These are phyloP conservation scores for Turnera subulata DNA, from an alignment of 345 rosid species.

Conservation along the genomic window DNA sequence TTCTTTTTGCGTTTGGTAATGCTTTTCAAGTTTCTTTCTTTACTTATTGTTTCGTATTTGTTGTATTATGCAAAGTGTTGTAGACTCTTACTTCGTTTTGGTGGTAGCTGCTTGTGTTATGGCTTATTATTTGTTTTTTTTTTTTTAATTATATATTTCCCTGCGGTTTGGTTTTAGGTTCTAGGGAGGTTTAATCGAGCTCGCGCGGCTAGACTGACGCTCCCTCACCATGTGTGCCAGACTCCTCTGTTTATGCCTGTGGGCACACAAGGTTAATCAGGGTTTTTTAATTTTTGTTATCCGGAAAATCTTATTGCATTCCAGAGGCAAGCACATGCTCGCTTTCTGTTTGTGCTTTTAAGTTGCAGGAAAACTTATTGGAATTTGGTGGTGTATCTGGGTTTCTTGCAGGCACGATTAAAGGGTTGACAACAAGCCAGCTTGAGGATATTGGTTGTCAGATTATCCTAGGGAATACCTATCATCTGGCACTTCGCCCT, in stretches of 20 bases:
- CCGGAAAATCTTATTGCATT: not conserved
- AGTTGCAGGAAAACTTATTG: not conserved
- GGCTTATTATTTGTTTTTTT: no score
- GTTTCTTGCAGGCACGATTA: slow-evolving; percentile 57
- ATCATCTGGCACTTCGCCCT: slow-evolving; percentile 81
- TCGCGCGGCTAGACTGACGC: slow-evolving; percentile 67
- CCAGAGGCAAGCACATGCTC: not conserved
- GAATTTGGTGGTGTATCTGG: slow-evolving; percentile 17
- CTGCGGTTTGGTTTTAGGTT: no score
- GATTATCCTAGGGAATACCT: slow-evolving; percentile 78
- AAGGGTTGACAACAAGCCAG: slow-evolving; percentile 66
- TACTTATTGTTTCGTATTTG: no score
- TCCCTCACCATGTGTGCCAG: slow-evolving; percentile 63
- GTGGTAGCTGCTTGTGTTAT: no score
- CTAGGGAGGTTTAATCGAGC: slow-evolving; percentile 76
- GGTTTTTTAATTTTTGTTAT: not conserved
- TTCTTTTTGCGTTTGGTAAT: no score
- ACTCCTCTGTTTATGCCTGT: slow-evolving; percentile 89
- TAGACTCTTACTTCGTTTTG: no score
- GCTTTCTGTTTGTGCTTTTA: not conserved
- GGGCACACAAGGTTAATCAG: slow-evolving; percentile 66
- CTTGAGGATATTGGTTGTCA: slow-evolving; percentile 90
- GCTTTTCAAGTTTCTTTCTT: no score
- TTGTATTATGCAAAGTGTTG: no score
- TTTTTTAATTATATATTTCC: no score